Evolutionary conservation across 208 protist species (phyloP), one percentile per base, ranked within the genome.

Genomic region (Wallacemonas collosoma): DNA sequence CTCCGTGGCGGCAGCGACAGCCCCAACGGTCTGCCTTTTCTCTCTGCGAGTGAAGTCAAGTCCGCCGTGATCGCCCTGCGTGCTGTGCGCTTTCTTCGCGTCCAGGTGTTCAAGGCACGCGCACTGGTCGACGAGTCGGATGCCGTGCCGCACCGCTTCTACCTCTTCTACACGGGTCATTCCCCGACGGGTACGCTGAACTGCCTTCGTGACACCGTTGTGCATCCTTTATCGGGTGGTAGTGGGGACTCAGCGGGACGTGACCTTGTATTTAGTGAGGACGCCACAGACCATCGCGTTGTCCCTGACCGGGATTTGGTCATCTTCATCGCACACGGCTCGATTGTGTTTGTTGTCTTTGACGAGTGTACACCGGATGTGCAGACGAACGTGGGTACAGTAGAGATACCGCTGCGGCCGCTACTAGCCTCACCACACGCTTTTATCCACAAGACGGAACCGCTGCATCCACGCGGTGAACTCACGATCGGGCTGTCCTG

Each of bases 111-210:
- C 73, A 58, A 71, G 3, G 82, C 82, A 9, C 44, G 82, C 50
- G 82, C 81, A 3, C 73, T 95, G 6, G 68, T 60, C 2, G 70
- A 15, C 17, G 51, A 67, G 1, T 60, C 80, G 48, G 58, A 40
- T n/a, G 41, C 54, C 0, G 39, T 39, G n/a, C 68, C 67, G 56
- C 47, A 69, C 7, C 41, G 64, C 50, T 45, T 69, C 15, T 96
- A 95, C 69, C 83, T 96, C 15, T 96, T 96, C 69, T 94, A 94
- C 87, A 95, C 92, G 1, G 79, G 84, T 8, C 55, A 80, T 2
- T 80, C 77, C 1, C 76, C 84, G 17, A 41, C 73, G 6, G 75
- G 71, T 2, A 73, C 69, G 36, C 50, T 93, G 15, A 82, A 61
- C 71, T 88, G 80, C 51, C 66, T 94, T 43, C 83, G 82, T n/a